Evolutionary conservation across 805 yeast species (phyloP).

Genomic region (Metschnikowia vanudenii): DNA sequence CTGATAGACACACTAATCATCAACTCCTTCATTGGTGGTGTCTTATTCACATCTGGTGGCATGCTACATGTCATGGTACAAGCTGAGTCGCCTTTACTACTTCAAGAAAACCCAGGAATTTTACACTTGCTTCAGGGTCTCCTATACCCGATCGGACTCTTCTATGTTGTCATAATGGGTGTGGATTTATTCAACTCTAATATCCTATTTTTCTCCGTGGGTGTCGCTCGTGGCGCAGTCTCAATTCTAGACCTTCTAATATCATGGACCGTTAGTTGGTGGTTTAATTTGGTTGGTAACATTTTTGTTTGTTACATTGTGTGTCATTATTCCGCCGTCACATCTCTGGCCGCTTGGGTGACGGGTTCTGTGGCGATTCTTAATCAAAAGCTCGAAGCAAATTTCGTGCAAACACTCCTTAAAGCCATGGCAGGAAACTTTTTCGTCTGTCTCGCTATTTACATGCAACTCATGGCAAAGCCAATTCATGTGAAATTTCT

Average conservation of each 20-base stretch:
- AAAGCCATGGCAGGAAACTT: slow-evolving; percentile 77
- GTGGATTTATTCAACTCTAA: slow-evolving; percentile 76
- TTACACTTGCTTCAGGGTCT: slow-evolving; percentile 57
- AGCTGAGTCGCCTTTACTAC: slow-evolving; percentile 47
- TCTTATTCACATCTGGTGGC: slow-evolving; percentile 69
- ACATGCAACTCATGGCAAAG: slow-evolving; percentile 72
- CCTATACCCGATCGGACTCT: slow-evolving; percentile 68
- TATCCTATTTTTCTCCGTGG: slow-evolving; percentile 68
- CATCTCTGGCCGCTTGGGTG: slow-evolving; percentile 40
- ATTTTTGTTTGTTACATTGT: slow-evolving; percentile 66
- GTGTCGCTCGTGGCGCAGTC: slow-evolving; percentile 67
- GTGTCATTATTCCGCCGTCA: slow-evolving; percentile 54
- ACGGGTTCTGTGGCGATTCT: slow-evolving; percentile 50
- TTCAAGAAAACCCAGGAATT: slow-evolving; percentile 48
- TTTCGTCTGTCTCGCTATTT: slow-evolving; percentile 71
- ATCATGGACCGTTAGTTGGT: slow-evolving; percentile 66
- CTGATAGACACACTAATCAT: slow-evolving; percentile 56
- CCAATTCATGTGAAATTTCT: slow-evolving; percentile 74
- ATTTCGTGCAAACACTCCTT: slow-evolving; percentile 64
- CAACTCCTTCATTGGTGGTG: slow-evolving; percentile 68
- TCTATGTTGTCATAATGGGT: slow-evolving; percentile 73
- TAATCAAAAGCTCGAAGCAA: slow-evolving; percentile 38
- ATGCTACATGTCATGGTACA: slow-evolving; percentile 61
- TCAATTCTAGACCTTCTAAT: slow-evolving; percentile 58
- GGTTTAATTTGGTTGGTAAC: slow-evolving; percentile 62